Evolutionary conservation across 805 yeast species (phyloP).

Genomic region (Candida rishiriensis): DNA sequence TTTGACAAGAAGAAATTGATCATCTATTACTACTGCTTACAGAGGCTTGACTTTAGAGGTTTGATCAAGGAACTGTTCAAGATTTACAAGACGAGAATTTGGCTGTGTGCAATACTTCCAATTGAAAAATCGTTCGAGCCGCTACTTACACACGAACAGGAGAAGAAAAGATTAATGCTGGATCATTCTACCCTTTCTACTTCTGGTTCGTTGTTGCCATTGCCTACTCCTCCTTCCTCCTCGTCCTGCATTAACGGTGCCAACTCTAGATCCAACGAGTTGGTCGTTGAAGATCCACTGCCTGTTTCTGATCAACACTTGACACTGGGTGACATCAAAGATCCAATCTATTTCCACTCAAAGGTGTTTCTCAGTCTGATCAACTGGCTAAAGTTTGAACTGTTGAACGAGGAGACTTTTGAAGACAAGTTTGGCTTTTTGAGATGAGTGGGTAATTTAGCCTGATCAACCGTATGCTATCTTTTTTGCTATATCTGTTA

Average conservation of each 20-base stretch:
- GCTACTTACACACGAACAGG: conserved; percentile 27
- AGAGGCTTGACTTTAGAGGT: conserved; percentile 69
- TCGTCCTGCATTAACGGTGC: conserved; percentile 25
- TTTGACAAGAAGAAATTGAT: conserved; percentile 76
- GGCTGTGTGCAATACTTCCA: conserved; percentile 71
- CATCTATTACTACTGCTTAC: conserved; percentile 60
- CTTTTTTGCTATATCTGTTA: neutral
- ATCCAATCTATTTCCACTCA: conserved; percentile 49
- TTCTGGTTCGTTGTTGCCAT: neutral
- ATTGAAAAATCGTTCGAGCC: conserved; percentile 31
- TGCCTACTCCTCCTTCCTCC: conserved; percentile 10
- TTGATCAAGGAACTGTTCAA: conserved; percentile 70
- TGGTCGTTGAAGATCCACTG: conserved; percentile 25
- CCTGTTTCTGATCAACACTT: conserved; percentile 38
- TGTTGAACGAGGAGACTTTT: conserved; percentile 24
- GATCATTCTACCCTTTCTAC: neutral
- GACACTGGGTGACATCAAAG: conserved; percentile 29
- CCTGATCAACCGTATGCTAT: neutral
- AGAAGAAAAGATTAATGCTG: conserved; percentile 13
- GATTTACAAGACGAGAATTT: conserved; percentile 72
- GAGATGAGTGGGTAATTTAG: conserved; percentile 3
- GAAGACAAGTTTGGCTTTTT: conserved; percentile 26
- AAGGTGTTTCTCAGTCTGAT: conserved; percentile 44
- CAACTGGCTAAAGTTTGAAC: conserved; percentile 39
- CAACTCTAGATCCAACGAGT: conserved; percentile 32